phyloP scores from a whole-genome alignment of 2,329 filamentous ascomycete species.

The Hansfordia pulvinata region DNA sequence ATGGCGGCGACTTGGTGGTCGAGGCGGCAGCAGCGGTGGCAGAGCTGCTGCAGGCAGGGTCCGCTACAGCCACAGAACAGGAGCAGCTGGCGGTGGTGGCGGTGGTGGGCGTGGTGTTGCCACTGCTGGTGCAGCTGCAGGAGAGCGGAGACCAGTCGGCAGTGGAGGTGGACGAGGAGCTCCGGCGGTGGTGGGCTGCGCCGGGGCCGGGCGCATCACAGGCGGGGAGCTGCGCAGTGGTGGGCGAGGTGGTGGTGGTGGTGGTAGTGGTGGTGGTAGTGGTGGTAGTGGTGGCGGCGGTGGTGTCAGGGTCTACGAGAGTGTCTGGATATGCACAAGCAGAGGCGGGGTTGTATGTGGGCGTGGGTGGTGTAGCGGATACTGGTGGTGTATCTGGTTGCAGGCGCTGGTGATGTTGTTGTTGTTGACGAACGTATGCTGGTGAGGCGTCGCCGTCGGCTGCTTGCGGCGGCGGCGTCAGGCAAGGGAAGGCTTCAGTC shows the following conservation, averaged over 20 bases:
- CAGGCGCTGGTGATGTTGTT: neutral
- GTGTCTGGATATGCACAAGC: too few relatives aligned
- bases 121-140: constrained; percentile 7
- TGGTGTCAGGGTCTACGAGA: constrained; percentile 6
- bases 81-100: constrained; percentile 1
- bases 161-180: constrained; percentile 2
- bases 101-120: neutral
- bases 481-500: constrained; percentile 10
- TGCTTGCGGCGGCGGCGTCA: neutral
- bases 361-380: neutral
- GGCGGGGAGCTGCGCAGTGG: too few relatives aligned
- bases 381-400: neutral
- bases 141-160: constrained; percentile 1
- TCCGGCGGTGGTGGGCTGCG: constrained; percentile 5
- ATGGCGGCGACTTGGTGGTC: neutral
- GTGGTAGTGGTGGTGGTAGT: constrained; percentile 3
- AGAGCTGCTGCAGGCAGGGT: too few relatives aligned
- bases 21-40: too few relatives aligned
- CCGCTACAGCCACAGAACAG: too few relatives aligned
- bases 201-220: too few relatives aligned
- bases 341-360: too few relatives aligned
- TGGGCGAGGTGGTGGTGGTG: constrained; percentile 3
- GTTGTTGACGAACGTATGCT: constrained; percentile 1
- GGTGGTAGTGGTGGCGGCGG: neutral
- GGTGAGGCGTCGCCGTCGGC: too few relatives aligned